Evolutionary conservation across 1,284 basidiomycete genomes (phyloP), one percentile per base, ranked within the genome.

Genomic region (Cryptococcus wingfieldii): DNA sequence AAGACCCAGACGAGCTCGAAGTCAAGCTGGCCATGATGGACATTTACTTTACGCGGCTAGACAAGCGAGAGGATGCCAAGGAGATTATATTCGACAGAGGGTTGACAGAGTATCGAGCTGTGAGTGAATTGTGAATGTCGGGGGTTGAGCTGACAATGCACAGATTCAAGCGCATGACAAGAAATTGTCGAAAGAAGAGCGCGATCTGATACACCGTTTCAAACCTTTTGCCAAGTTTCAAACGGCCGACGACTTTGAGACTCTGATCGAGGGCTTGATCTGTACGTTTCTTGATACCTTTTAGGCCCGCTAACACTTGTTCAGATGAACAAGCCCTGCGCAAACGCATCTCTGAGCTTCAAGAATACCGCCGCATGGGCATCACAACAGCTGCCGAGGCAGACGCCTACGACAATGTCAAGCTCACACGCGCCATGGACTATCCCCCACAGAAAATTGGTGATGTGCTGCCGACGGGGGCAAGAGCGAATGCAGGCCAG

Each of bases 141-240:
- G 31, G 31, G 31, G 14, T 19, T 12, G 19, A 39, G 28, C n/a
- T 9, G 58, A 19, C 16, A 9, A 55, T 34, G 41, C 27, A 8
- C 74, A 96, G 89, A 89, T 92, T 79, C 86, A 89, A 80, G 88
- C 89, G 9, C 83, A 83, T 1, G 96, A 98, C 64, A 88, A 93
- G 77, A 95, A 94, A 71, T 82, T 90, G 19, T 83, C 84, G 14
- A 89, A 90, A 67, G 95, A 98, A 60, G 94, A 98, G 69, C 85
- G 88, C 64, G 95, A 98, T 61, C 84, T 98, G 53, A 76, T 94
- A 19, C 85, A 90, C 66, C 86, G 94, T 38, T 83, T 95, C 59
- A 89, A 94, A 66, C 91, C 93, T 16, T 96, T 98, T 75, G 86
- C 95, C 25, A 86, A 89, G 57, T 79, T 98, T 47, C 93, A 97